Evolutionary conservation across 306 rosid genomes (phyloP), one percentile per base, ranked within the genome.

Genomic region (Trifolium repens): DNA sequence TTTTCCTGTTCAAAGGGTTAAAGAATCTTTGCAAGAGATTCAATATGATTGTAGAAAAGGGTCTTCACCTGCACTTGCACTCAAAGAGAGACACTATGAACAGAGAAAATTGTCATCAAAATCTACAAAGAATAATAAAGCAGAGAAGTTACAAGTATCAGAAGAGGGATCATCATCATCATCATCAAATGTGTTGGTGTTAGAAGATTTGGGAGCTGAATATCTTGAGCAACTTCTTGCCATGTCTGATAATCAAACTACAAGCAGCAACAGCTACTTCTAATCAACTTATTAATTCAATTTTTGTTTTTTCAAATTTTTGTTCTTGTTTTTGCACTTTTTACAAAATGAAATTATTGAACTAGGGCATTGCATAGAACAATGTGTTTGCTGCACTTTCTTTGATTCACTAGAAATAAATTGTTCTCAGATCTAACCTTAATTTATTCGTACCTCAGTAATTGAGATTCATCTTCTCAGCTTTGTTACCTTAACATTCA

Each of bases 211-310:
- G 70, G 92, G 96, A 32, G 83, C 62, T 50, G 96, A 90, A 55
- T 90, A 84, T 78, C 71, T 90, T n/a, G 96, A 90, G 54, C 77
- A 90, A 9, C 92, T 90, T 66, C 67, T 88, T 55, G 60, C 63
- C 43, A 66, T 72, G 0, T 72, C 79, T 0, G 85, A 81, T 0
- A 81, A 81, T 47, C 79, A 66, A 49, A 15, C 52, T 57, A 42
- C 69, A 12, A 16, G 9, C 1, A 53, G 40, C 40, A 26, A 6
- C 65, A 12, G 8, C 61, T 10, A 57, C 65, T 83, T 14, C 37
- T 14, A 24, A 4, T 78, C 30, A 64, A 35, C 6, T 7, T 43
- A 3, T 39, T 35, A 42, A 22, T 22, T 22, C 24, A 13, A 52
- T n/a, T 0, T 15, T 10, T 6, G 0, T 22, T 35, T 2, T 7